Conservation (phyloP, 257 asterid species). For the Nicotiana paniculata region DNA sequence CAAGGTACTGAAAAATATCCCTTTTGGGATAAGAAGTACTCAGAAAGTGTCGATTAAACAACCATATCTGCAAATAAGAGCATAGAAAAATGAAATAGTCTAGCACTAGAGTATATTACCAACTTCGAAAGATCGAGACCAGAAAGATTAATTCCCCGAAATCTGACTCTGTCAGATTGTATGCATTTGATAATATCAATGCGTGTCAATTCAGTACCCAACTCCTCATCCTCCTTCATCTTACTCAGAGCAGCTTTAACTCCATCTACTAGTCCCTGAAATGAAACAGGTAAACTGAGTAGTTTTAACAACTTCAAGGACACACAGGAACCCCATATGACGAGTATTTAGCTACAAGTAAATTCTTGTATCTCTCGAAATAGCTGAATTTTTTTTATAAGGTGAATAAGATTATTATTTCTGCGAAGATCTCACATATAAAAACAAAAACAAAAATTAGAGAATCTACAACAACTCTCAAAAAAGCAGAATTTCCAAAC, state of each 20-base stretch:
- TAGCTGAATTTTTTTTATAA: not conserved
- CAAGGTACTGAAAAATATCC: too few species aligned
- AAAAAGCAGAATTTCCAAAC: too few species aligned
- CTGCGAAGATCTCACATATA: too few species aligned
- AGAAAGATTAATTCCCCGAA: constrained; percentile 91
- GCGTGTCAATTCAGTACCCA: constrained; percentile 78
- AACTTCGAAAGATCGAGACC: constrained; percentile 90
- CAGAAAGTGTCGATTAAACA: not conserved
- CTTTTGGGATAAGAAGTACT: not conserved
- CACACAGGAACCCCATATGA: not conserved
- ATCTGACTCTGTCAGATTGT: constrained; percentile 85
- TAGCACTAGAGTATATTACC: constrained; percentile 36
- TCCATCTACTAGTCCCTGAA: constrained; percentile 71
- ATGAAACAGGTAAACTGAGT: not conserved
- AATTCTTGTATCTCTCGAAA: not conserved
- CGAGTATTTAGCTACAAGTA: not conserved
- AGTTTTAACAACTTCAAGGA: not conserved
- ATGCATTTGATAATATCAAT: constrained; percentile 86
- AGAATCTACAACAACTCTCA: too few species aligned
- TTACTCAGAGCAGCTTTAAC: constrained; percentile 45
- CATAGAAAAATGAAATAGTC: constrained; percentile 9
- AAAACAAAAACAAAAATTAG: too few species aligned
- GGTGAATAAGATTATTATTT: too few species aligned
- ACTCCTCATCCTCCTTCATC: constrained; percentile 73
- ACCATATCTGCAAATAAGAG: not conserved